phyloP scores from a whole-genome alignment of 805 yeast species.

The Ogataea saltuana region DNA sequence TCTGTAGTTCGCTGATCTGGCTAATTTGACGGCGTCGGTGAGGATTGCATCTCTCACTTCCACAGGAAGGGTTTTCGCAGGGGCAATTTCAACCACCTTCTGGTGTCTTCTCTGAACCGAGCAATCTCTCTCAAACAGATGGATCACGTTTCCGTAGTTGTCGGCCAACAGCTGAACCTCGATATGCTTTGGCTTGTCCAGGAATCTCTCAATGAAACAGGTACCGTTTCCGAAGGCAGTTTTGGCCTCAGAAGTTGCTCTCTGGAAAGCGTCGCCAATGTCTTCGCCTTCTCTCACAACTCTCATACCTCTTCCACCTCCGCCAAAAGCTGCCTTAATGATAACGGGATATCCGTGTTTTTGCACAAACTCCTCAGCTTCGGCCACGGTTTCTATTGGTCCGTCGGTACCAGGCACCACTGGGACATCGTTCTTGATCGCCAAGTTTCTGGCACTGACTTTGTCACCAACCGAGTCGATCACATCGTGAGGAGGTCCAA shows the following conservation, averaged over 20 bases:
- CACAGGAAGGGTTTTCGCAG: slow-evolving; percentile 85
- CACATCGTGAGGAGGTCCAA: slow-evolving; percentile 86
- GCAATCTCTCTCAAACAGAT: slow-evolving; percentile 95
- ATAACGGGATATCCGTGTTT: slow-evolving; percentile 94
- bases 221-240: slow-evolving; percentile 99
- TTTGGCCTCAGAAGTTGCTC: slow-evolving; percentile 93
- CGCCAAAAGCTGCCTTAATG: slow-evolving; percentile 98
- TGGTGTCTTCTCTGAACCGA: slow-evolving; percentile 99
- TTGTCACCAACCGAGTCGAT: slow-evolving; percentile 97
- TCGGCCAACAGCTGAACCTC: slow-evolving; percentile 97
- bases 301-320: slow-evolving; percentile 99
- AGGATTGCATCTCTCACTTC: slow-evolving; percentile 88
- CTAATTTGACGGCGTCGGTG: slow-evolving; percentile 92
- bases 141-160: slow-evolving; percentile 90
- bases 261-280: slow-evolving; percentile 83
- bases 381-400: slow-evolving; percentile 78
- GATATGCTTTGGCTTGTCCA: slow-evolving; percentile 94
- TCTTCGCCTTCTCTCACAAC: slow-evolving; percentile 97
- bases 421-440: slow-evolving; percentile 80
- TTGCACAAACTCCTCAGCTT: slow-evolving; percentile 77
- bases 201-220: slow-evolving; percentile 93
- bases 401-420: slow-evolving; percentile 98
- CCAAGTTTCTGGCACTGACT: slow-evolving; percentile 89
- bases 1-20: slow-evolving; percentile 83
- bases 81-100: slow-evolving; percentile 97